Evolutionary conservation across 768 basidiomycete genomes (phyloP).

Genomic region (Podaxis sp.): DNA sequence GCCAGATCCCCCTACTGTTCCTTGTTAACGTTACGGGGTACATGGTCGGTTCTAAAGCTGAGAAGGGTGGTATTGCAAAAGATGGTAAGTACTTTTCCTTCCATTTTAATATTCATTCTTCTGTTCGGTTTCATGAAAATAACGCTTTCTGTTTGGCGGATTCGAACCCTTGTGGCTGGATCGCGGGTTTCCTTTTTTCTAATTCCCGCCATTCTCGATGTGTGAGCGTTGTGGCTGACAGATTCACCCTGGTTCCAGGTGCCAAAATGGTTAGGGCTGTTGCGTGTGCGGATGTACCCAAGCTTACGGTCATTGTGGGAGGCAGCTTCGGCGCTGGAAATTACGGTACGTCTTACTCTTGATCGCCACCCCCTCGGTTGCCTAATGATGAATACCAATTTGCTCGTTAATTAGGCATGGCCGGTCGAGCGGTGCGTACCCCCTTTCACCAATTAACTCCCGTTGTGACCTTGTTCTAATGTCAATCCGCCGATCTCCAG

Average conservation of each 20-base stretch:
- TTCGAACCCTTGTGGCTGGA: too few relatives aligned
- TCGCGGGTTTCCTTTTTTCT: too few relatives aligned
- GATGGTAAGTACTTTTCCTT: slow-evolving; percentile 50
- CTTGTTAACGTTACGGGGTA: slow-evolving; percentile 97
- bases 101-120: not conserved
- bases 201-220: not conserved
- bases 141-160: too few relatives aligned
- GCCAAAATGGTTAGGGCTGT: slow-evolving; percentile 98
- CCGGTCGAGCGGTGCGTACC: slow-evolving; percentile 79
- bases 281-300: slow-evolving; percentile 91
- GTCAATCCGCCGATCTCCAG: slow-evolving; percentile 33
- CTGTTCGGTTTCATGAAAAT: too few relatives aligned
- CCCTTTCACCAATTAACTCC: not conserved
- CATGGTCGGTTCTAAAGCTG: slow-evolving; percentile 97
- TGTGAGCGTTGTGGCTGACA: not conserved
- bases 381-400: not conserved
- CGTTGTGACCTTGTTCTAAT: not conserved
- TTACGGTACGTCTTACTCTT: slow-evolving; percentile 59
- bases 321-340: slow-evolving; percentile 96
- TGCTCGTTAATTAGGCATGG: slow-evolving; percentile 64
- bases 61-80: slow-evolving; percentile 92
- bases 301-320: slow-evolving; percentile 89
- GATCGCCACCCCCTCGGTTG: slow-evolving; percentile 4
- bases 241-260: slow-evolving; percentile 30
- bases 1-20: slow-evolving; percentile 87